Conservation (phyloP, 2,329 filamentous ascomycete species). For the Colletotrichum orchidophilum region DNA sequence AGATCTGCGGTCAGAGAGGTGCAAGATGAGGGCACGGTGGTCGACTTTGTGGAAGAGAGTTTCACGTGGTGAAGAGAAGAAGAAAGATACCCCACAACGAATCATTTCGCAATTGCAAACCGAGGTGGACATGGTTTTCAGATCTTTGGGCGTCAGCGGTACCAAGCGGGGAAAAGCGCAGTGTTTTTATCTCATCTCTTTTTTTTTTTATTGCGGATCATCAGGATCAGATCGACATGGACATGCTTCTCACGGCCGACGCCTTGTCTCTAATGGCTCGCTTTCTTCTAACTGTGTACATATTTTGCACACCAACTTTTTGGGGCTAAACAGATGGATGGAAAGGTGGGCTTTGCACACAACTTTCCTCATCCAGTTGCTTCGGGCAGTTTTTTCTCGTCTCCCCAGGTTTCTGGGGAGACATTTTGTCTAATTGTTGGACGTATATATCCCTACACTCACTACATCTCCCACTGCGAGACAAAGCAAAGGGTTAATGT, state of each 20-base stretch:
- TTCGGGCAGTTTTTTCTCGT: background rate
- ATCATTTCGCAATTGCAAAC: background rate
- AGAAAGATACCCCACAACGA: background rate
- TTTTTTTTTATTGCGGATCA: background rate
- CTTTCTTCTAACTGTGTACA: constrained; percentile 30
- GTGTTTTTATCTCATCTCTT: background rate
- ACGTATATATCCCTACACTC: constrained; percentile 28
- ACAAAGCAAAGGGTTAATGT: constrained; percentile 24
- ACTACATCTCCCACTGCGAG: constrained; percentile 25
- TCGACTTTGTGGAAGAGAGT: constrained; percentile 82
- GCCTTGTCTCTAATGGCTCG: constrained; percentile 24
- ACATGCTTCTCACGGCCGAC: constrained; percentile 22
- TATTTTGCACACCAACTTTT: constrained; percentile 30
- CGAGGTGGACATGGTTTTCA: constrained; percentile 6
- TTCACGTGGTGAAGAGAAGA: constrained; percentile 67
- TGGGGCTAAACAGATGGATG: background rate
- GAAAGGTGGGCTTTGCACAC: background rate
- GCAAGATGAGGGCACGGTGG: constrained; percentile 67
- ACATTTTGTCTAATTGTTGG: constrained; percentile 30
- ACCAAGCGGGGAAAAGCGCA: constrained; percentile 26
- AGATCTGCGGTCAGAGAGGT: constrained; percentile 72
- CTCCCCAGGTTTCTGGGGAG: background rate
- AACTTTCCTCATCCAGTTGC: background rate
- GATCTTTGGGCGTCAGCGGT: constrained; percentile 33
- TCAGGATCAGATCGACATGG: constrained; percentile 9